Conservation (phyloP, 23 red algal species). For the Gracilaria domingensis region DNA sequence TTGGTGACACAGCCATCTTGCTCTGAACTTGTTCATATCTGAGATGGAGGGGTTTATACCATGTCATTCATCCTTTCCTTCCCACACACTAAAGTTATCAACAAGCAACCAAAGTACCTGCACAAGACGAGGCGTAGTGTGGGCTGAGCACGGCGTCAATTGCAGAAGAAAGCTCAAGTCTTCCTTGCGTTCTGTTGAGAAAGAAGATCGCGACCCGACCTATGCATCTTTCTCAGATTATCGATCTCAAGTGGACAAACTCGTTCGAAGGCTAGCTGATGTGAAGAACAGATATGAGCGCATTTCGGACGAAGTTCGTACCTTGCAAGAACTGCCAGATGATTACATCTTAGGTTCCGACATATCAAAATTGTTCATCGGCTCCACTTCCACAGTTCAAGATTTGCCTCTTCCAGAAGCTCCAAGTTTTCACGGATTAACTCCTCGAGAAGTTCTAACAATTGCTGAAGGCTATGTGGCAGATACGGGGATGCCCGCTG, state of each 20-base stretch:
- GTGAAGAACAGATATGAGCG: slow-evolving; percentile 18
- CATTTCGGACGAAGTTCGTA: slow-evolving; percentile 47
- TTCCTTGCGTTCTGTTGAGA: neutral
- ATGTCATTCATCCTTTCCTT: neutral
- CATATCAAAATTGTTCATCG: slow-evolving; percentile 28
- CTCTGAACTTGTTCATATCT: neutral
- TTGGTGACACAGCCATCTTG: too few species aligned
- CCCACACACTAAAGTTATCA: neutral
- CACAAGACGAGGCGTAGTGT: neutral
- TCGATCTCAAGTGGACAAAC: slow-evolving; percentile 8
- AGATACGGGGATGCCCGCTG: neutral
- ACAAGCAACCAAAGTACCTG: neutral
- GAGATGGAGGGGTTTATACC: neutral
- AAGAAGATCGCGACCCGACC: neutral
- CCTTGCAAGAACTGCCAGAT: slow-evolving; percentile 28
- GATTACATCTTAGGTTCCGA: slow-evolving; percentile 47
- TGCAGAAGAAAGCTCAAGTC: neutral
- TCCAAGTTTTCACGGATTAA: slow-evolving; percentile 13
- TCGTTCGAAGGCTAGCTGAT: neutral
- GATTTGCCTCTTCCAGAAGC: slow-evolving; percentile 36
- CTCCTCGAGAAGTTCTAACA: slow-evolving; percentile 33
- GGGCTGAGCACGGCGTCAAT: neutral
- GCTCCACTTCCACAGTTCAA: slow-evolving; percentile 36
- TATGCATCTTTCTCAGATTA: neutral
- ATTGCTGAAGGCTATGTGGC: slow-evolving; percentile 17